These are phyloP conservation scores for Aspergillus versicolor DNA, from an alignment of 2,329 filamentous ascomycete species.

Conservation along the genomic window DNA sequence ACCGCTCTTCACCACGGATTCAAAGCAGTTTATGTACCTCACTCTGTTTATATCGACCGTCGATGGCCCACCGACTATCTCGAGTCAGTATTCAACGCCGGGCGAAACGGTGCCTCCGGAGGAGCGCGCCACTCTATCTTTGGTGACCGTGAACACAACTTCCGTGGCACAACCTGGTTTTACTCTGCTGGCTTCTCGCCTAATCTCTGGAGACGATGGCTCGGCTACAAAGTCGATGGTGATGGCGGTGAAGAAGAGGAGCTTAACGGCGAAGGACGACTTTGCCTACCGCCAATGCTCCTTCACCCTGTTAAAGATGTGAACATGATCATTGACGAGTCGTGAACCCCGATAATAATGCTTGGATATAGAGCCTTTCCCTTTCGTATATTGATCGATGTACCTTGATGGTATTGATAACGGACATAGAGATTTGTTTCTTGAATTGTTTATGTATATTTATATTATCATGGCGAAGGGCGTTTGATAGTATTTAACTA, in stretches of 20 bases:
- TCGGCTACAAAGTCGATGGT: slow-evolving; percentile 76
- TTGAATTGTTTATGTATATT: not conserved
- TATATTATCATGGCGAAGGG: not conserved
- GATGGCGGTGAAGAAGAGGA: slow-evolving; percentile 78
- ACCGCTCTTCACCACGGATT: slow-evolving; percentile 86
- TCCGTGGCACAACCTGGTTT: slow-evolving; percentile 85
- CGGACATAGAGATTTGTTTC: not conserved
- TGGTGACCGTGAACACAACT: slow-evolving; percentile 85
- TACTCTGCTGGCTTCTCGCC: slow-evolving; percentile 81
- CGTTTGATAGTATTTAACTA: not conserved
- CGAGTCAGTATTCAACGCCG: slow-evolving; percentile 76
- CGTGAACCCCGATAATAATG: not conserved
- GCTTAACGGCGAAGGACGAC: slow-evolving; percentile 71
- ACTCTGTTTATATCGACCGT: slow-evolving; percentile 84
- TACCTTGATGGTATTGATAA: not conserved
- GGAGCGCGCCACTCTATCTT: slow-evolving; percentile 71
- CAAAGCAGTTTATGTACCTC: slow-evolving; percentile 88
- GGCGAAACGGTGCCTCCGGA: slow-evolving; percentile 71
- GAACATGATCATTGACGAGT: slow-evolving; percentile 51
- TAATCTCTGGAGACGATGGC: slow-evolving; percentile 81
- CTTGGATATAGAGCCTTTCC: not conserved
- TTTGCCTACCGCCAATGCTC: slow-evolving; percentile 89
- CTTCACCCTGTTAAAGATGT: slow-evolving; percentile 84
- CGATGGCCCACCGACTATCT: slow-evolving; percentile 80
- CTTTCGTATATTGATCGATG: not conserved